Percentiles rank a stretch among this genome's conserved stretches.
phyloP scores from a whole-genome alignment of 495 filamentous ascomycete genomes.

The Aspergillus kassunensis region DNA sequence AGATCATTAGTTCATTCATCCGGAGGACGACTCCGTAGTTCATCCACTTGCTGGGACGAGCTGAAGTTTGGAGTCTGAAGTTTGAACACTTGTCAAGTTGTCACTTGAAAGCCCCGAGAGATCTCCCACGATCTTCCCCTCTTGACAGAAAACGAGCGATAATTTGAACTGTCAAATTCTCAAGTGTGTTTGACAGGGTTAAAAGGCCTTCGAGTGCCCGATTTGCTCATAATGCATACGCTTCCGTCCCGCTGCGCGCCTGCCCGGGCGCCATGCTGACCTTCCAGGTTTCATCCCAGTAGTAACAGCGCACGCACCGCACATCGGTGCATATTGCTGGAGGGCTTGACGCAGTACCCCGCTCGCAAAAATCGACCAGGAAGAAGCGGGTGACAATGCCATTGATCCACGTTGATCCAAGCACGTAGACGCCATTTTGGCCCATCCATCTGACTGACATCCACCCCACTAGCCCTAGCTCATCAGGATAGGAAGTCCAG shows the following conservation, averaged over 20 bases:
- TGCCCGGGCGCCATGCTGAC: not conserved
- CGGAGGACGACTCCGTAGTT: no score
- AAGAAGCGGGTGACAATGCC: constrained; percentile 5
- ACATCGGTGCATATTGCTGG: constrained; percentile 1
- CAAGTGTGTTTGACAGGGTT: no score
- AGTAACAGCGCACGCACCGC: not conserved
- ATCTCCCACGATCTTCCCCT: not conserved
- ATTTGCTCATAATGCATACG: not conserved
- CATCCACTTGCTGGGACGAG: no score
- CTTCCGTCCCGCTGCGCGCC: not conserved
- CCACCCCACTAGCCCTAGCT: constrained; percentile 10
- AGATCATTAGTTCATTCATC: no score
- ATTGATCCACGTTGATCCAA: constrained; percentile 11
- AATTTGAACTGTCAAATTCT: not conserved
- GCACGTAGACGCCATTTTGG: not conserved
- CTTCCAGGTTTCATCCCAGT: not conserved
- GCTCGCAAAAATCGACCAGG: constrained; percentile 6
- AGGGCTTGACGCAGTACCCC: constrained; percentile 3
- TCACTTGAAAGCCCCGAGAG: no score
- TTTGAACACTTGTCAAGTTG: no score
- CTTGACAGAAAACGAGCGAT: not conserved
- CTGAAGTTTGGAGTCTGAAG: no score
- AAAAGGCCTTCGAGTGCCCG: no score
- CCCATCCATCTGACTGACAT: constrained; percentile 10
- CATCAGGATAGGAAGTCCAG: constrained; percentile 13